Evolutionary conservation across 495 filamentous ascomycete species (phyloP).

Genomic region (Sordaria brevicollis): DNA sequence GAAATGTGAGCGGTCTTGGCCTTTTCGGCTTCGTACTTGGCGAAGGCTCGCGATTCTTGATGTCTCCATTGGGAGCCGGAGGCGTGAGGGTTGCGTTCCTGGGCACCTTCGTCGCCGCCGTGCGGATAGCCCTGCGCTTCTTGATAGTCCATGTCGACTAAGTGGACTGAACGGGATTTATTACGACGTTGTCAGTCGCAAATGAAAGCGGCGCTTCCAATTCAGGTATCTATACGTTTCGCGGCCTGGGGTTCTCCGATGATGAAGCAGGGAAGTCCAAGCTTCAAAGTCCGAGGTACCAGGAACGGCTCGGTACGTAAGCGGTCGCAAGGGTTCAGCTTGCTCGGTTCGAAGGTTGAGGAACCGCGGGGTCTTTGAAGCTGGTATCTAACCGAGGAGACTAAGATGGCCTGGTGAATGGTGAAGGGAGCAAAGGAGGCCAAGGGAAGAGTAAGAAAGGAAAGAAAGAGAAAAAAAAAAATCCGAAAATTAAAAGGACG

Average conservation of each 20-base stretch:
- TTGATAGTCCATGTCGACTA: not conserved
- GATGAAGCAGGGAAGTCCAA: not conserved
- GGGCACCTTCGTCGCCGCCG: constrained; percentile 11
- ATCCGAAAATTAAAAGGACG: not conserved
- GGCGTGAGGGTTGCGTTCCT: constrained; percentile 36
- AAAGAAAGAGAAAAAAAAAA: not conserved
- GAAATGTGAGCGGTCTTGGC: constrained; percentile 12
- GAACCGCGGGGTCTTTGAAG: not conserved
- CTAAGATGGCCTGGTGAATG: not conserved
- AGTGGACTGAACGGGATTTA: not conserved
- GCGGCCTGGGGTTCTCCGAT: not conserved
- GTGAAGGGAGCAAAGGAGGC: not conserved
- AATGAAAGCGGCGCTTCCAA: not conserved
- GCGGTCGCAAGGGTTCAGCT: not conserved
- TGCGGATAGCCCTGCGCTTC: constrained; percentile 11
- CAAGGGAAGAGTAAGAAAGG: not conserved
- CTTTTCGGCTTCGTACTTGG: constrained; percentile 8
- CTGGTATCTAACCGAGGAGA: not conserved
- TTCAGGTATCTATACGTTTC: not conserved
- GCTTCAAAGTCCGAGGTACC: not conserved
- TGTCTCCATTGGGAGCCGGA: constrained; percentile 41
- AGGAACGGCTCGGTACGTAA: not conserved
- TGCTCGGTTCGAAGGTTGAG: not conserved
- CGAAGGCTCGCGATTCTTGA: constrained; percentile 39
- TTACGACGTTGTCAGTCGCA: not conserved